These are phyloP conservation scores for Lachancea waltii DNA, from an alignment of 805 yeast genomes.

Conservation along the genomic window DNA sequence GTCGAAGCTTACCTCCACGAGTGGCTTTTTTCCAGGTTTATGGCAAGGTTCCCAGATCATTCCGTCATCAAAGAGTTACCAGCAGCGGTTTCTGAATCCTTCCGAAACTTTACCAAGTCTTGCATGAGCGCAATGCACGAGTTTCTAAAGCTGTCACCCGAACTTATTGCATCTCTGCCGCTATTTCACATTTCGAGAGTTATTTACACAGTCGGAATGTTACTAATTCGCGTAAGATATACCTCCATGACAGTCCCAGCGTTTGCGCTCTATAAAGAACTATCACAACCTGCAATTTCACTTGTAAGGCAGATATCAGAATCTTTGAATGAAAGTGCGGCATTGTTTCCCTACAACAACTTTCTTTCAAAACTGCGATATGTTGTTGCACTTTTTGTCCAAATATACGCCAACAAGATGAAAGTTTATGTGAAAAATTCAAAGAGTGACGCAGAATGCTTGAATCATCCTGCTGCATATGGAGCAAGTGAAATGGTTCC, in stretches of 20 bases:
- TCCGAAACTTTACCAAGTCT: constrained; percentile 46
- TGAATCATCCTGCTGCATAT: neutral
- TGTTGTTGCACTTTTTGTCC: constrained; percentile 52
- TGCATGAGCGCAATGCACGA: constrained; percentile 47
- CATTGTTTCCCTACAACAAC: constrained; percentile 40
- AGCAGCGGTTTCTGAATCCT: constrained; percentile 35
- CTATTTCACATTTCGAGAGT: constrained; percentile 49
- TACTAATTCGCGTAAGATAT: constrained; percentile 48
- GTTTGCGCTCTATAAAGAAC: constrained; percentile 37
- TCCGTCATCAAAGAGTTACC: constrained; percentile 17
- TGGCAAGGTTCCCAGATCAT: constrained; percentile 14
- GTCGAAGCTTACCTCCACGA: constrained; percentile 64
- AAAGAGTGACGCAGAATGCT: neutral
- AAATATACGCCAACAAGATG: constrained; percentile 55
- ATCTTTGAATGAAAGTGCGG: constrained; percentile 25
- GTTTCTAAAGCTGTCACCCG: constrained; percentile 39
- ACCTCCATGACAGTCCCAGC: constrained; percentile 48
- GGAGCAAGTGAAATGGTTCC: neutral
- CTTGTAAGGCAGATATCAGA: constrained; percentile 23
- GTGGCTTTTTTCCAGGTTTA: constrained; percentile 36
- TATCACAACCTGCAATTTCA: constrained; percentile 41
- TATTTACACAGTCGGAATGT: constrained; percentile 59
- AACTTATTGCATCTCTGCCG: constrained; percentile 51
- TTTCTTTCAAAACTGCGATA: constrained; percentile 48
- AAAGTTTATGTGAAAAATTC: constrained; percentile 13